phyloP scores from a whole-genome alignment of 169 alveolate species.

The Plasmodium gallinaceum region DNA sequence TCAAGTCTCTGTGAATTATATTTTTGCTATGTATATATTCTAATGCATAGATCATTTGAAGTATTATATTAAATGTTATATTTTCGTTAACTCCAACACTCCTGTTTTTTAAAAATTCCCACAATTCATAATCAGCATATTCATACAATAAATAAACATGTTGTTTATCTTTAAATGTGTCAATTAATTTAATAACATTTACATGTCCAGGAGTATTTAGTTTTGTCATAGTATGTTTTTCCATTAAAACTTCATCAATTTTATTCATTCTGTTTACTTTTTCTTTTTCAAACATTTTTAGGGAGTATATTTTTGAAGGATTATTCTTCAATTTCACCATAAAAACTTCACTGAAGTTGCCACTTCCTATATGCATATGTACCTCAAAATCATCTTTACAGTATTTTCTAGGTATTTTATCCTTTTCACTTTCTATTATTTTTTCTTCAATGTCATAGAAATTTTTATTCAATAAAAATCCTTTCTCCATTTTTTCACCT shows the following conservation, averaged over 20 bases:
- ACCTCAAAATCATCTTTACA: slow-evolving; percentile 84
- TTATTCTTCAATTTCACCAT: slow-evolving; percentile 84
- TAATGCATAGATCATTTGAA: slow-evolving; percentile 88
- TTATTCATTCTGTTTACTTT: slow-evolving; percentile 78
- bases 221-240: slow-evolving; percentile 81
- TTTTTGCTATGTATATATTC: slow-evolving; percentile 93
- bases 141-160: slow-evolving; percentile 87
- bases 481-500: slow-evolving; percentile 67
- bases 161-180: slow-evolving; percentile 86
- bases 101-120: slow-evolving; percentile 85
- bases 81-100: slow-evolving; percentile 82
- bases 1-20: slow-evolving; percentile 96
- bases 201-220: slow-evolving; percentile 88
- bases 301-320: slow-evolving; percentile 83
- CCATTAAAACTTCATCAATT: slow-evolving; percentile 83
- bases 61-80: slow-evolving; percentile 80
- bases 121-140: slow-evolving; percentile 86
- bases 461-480: slow-evolving; percentile 64
- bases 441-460: slow-evolving; percentile 65
- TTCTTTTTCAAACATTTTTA: slow-evolving; percentile 87
- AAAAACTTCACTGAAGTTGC: slow-evolving; percentile 87
- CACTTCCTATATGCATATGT: slow-evolving; percentile 87
- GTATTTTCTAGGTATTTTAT: slow-evolving; percentile 54
- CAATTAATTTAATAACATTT: slow-evolving; percentile 83
- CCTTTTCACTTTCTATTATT: slow-evolving; percentile 37